These are phyloP conservation scores for Lagenaria siceraria DNA, from an alignment of 306 rosid species.

Conservation along the genomic window DNA sequence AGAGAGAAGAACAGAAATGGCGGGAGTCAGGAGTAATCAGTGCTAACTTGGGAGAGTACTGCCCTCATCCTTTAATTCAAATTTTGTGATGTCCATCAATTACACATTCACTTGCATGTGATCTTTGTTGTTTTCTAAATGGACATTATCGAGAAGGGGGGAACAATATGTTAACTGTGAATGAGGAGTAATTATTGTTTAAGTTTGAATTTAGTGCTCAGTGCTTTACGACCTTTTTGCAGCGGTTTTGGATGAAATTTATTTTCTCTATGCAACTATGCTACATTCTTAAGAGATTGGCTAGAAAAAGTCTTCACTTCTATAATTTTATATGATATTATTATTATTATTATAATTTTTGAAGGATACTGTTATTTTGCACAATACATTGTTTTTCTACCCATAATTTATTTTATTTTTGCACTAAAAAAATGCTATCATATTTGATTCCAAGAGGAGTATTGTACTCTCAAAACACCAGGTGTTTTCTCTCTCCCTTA, in stretches of 20 bases:
- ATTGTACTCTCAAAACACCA: too few relatives aligned
- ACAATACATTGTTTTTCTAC: background rate
- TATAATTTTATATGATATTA: background rate
- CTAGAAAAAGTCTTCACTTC: background rate
- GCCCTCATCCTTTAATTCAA: constrained; percentile 3
- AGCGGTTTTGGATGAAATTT: background rate
- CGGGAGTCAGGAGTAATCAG: constrained; percentile 79
- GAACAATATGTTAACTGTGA: background rate
- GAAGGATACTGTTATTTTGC: background rate
- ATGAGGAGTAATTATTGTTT: background rate
- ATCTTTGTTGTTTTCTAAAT: background rate
- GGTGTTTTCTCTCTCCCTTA: background rate
- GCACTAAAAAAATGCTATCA: background rate
- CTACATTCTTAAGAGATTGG: background rate
- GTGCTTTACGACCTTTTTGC: background rate
- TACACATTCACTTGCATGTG: background rate
- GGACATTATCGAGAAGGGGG: background rate
- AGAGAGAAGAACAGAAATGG: constrained; percentile 58
- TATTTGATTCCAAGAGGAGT: background rate
- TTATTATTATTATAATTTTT: background rate
- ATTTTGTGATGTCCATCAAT: background rate
- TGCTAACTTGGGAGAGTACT: constrained; percentile 76
- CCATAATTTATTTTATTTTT: background rate
- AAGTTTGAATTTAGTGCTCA: background rate
- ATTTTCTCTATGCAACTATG: background rate